Percentiles rank a stretch among this genome's conserved stretches.
Conservation (phyloP, 1,284 basidiomycete genomes). For the Ustilago hordei region DNA sequence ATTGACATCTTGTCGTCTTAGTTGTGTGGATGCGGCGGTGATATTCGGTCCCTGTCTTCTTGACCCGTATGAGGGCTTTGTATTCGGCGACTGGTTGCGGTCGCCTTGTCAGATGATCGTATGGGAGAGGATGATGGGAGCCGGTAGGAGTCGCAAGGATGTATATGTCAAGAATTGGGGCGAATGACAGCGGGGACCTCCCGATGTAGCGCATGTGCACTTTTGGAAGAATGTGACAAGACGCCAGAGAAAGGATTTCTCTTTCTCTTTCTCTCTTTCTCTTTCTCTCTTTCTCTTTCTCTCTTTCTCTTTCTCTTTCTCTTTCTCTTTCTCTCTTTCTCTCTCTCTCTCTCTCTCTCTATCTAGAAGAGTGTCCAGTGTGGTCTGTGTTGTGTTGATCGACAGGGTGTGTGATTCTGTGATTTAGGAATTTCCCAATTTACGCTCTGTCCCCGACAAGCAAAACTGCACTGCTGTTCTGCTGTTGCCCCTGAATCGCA, state of each 20-base stretch:
- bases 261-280: not conserved
- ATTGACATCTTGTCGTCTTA: constrained; percentile 26
- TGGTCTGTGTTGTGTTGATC: constrained; percentile 34
- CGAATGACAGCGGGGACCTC: constrained; percentile 6
- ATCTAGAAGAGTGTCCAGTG: not conserved
- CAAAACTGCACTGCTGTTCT: not conserved
- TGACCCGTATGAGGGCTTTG: not conserved
- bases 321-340: no score
- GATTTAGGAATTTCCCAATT: not conserved
- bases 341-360: no score
- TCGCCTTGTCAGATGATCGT: constrained; percentile 1
- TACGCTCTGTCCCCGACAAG: not conserved
- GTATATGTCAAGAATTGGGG: not conserved
- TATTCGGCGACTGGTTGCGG: not conserved
- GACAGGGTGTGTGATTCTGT: constrained; percentile 9
- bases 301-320: no score
- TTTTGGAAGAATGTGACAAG: constrained; percentile 32
- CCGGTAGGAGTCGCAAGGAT: not conserved
- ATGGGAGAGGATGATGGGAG: not conserved
- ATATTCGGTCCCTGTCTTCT: not conserved
- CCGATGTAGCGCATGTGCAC: not conserved
- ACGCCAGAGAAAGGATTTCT: constrained; percentile 1
- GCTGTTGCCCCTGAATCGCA: constrained; percentile 2
- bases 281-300: no score
- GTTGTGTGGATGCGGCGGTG: not conserved